Evolutionary conservation across 148 eudicot species (phyloP).

Genomic region (Rhododendron simsii): DNA sequence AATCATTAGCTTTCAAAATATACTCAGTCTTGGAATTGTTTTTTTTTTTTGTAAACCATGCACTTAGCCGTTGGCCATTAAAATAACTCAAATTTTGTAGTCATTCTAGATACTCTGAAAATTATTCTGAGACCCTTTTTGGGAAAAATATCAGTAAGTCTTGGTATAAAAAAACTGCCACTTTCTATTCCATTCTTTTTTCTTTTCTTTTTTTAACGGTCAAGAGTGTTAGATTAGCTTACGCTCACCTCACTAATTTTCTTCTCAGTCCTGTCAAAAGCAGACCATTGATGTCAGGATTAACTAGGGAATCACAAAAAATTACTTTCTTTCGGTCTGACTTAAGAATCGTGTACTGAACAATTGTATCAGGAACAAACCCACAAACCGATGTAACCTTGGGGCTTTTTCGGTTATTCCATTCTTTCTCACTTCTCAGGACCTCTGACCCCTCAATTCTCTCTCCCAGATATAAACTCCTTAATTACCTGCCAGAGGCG

Average conservation of each 20-base stretch:
- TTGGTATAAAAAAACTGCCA: background rate
- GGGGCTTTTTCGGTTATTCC: background rate
- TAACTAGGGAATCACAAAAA: background rate
- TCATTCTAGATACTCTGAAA: conserved; percentile 32
- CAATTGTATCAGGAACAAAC: too few species aligned
- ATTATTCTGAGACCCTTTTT: background rate
- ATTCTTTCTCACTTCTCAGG: background rate
- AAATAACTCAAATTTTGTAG: background rate
- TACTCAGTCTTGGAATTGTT: conserved; percentile 10
- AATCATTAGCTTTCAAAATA: background rate
- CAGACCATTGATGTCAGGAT: fast-evolving
- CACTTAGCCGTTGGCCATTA: background rate
- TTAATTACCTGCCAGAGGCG: background rate
- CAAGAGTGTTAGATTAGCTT: too few species aligned
- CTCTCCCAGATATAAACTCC: background rate
- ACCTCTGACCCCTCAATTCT: background rate
- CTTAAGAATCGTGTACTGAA: too few species aligned
- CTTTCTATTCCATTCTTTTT: background rate
- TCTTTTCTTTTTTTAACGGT: too few species aligned
- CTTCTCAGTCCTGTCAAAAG: fast-evolving
- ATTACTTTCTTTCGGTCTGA: too few species aligned
- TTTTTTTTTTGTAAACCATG: conserved; percentile 1
- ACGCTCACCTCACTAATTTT: too few species aligned
- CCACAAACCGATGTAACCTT: background rate
- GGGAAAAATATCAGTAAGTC: conserved; percentile 4